phyloP scores from a whole-genome alignment of 192 early-diverging fungal genomes.

The Lobosporangium transversale region DNA sequence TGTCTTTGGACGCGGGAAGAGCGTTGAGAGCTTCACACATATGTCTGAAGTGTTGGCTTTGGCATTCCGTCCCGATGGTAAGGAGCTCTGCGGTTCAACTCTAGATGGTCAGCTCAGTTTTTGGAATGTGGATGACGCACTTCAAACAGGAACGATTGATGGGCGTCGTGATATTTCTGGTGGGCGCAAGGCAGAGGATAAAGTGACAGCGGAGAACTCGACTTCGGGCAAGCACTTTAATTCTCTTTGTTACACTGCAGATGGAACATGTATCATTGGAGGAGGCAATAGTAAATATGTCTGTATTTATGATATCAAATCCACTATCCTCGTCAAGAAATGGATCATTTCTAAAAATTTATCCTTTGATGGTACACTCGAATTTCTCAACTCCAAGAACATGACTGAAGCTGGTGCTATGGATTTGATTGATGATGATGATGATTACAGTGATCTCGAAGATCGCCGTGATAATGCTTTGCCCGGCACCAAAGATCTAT shows the following conservation, averaged over 20 bases:
- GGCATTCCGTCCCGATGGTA: constrained; percentile 90
- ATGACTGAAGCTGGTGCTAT: constrained; percentile 95
- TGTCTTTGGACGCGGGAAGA: constrained; percentile 86
- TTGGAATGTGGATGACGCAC: constrained; percentile 88
- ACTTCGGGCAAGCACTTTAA: constrained; percentile 91
- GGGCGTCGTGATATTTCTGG: constrained; percentile 93
- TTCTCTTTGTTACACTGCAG: constrained; percentile 92
- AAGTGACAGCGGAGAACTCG: constrained; percentile 82
- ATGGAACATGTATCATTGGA: constrained; percentile 90
- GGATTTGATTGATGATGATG: constrained; percentile 86
- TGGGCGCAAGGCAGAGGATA: constrained; percentile 84
- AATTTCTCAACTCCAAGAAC: constrained; percentile 87
- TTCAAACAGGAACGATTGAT: constrained; percentile 81
- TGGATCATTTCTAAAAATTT: constrained; percentile 94
- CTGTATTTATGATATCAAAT: constrained; percentile 90
- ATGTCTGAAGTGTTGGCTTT: constrained; percentile 87
- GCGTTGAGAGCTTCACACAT: constrained; percentile 83
- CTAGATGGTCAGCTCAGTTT: constrained; percentile 94
- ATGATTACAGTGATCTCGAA: constrained; percentile 85
- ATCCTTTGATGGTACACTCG: constrained; percentile 92
- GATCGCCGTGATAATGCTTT: constrained; percentile 82
- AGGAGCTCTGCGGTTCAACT: constrained; percentile 86
- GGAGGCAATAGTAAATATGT: constrained; percentile 97
- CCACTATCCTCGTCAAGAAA: constrained; percentile 80
- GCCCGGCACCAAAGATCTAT: constrained; percentile 92